Percentiles rank a stretch among this genome's conserved stretches.
These are phyloP conservation scores for Naematelia encephala DNA, from an alignment of 768 basidiomycete species.

Conservation along the genomic window DNA sequence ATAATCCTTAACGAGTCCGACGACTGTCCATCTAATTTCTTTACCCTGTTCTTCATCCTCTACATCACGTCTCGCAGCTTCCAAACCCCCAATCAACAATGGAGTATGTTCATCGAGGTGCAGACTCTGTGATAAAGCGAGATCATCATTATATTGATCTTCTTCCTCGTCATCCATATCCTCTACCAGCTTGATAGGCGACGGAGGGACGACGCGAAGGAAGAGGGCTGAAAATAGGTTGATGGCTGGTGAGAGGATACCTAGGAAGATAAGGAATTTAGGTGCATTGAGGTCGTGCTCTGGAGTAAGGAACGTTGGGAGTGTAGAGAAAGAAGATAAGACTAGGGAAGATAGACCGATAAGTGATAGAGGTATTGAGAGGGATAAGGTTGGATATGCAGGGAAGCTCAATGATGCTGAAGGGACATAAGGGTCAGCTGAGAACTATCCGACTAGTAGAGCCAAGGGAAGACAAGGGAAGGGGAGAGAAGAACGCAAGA, in stretches of 20 bases:
- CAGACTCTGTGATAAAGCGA: conserved; percentile 28
- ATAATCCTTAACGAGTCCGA: conserved; percentile 35
- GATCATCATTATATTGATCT: conserved; percentile 10
- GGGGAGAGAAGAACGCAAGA: background rate
- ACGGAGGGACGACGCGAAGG: conserved; percentile 37
- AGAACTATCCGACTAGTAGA: background rate
- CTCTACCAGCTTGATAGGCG: conserved; percentile 18
- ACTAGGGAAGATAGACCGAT: conserved; percentile 47
- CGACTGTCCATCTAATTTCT: conserved; percentile 35
- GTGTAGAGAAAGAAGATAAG: conserved; percentile 39
- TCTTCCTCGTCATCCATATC: conserved; percentile 8
- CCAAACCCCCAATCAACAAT: conserved; percentile 46
- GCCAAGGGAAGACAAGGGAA: no score
- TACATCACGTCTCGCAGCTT: conserved; percentile 45
- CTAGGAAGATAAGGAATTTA: conserved; percentile 43
- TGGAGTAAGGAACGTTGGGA: conserved; percentile 21
- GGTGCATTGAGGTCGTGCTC: conserved; percentile 32
- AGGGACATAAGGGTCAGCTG: background rate
- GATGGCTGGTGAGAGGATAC: conserved; percentile 39
- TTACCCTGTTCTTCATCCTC: conserved; percentile 33
- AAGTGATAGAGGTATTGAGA: conserved; percentile 45
- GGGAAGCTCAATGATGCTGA: conserved; percentile 49
- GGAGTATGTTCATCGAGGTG: conserved; percentile 47
- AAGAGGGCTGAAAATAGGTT: conserved; percentile 45
- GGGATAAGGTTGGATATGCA: conserved; percentile 43